Evolutionary conservation across 306 rosid genomes (phyloP).

Genomic region (Mimosa pudica): DNA sequence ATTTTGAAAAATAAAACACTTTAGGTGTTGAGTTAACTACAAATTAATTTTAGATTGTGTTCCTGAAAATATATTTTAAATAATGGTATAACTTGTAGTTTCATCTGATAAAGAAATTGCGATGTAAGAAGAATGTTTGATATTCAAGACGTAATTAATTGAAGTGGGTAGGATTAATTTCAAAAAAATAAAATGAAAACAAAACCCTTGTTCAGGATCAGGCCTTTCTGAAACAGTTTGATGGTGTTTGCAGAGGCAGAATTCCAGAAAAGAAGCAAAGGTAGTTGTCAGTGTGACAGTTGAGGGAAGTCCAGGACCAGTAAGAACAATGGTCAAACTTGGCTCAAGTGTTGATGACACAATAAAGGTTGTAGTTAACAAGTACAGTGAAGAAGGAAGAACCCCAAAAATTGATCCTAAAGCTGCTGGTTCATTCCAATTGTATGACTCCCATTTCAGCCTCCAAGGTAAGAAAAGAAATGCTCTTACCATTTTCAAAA

Average conservation of each 20-base stretch:
- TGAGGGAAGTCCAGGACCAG: conserved; percentile 92
- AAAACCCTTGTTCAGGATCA: not conserved
- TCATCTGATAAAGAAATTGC: not conserved
- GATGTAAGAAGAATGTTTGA: not conserved
- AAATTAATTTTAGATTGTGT: too few relatives aligned
- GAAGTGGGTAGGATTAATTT: not conserved
- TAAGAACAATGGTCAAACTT: conserved; percentile 72
- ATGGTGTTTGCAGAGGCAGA: conserved; percentile 35
- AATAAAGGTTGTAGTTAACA: conserved; percentile 59
- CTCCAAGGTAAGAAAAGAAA: conserved; percentile 60
- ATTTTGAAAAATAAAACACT: too few relatives aligned
- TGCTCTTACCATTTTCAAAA: not conserved
- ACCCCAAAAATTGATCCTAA: conserved; percentile 57
- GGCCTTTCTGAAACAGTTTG: not conserved
- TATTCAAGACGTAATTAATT: not conserved
- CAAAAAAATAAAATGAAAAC: not conserved
- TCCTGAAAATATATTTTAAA: not conserved
- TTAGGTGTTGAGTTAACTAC: too few relatives aligned
- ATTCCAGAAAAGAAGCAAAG: conserved; percentile 73
- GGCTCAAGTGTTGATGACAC: conserved; percentile 79
- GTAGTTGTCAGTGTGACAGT: conserved; percentile 85
- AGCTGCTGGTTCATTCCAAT: conserved; percentile 51
- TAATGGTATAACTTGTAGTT: not conserved
- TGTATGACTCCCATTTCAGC: conserved; percentile 83
- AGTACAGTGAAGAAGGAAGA: conserved; percentile 74